phyloP scores from a whole-genome alignment of 495 filamentous ascomycete genomes.

The Darksidea phi region DNA sequence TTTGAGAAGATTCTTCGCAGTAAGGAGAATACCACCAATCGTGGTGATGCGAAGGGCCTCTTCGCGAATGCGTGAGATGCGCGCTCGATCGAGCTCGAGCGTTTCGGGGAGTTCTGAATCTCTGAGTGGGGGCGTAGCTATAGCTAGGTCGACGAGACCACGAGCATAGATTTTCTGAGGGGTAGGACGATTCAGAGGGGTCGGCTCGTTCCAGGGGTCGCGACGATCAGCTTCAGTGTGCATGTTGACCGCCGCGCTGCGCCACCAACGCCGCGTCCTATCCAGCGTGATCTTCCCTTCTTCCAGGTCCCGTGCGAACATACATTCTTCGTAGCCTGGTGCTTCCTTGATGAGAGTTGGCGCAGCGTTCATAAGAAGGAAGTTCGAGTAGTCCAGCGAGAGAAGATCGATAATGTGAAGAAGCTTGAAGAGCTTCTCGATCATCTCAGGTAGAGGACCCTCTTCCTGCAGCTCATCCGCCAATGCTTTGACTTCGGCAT shows the following conservation, averaged over 20 bases:
- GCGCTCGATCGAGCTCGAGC: slow-evolving; percentile 71
- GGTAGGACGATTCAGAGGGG: slow-evolving; percentile 51
- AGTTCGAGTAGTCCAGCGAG: slow-evolving; percentile 94
- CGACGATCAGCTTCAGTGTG: slow-evolving; percentile 68
- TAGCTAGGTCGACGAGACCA: slow-evolving; percentile 62
- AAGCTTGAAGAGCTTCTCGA: slow-evolving; percentile 77
- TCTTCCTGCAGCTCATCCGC: slow-evolving; percentile 58
- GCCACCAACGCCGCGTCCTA: slow-evolving; percentile 71
- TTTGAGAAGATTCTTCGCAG: slow-evolving; percentile 93
- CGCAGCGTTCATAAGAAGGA: slow-evolving; percentile 76
- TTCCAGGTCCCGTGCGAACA: slow-evolving; percentile 69
- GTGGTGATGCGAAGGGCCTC: slow-evolving; percentile 73
- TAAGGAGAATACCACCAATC: slow-evolving; percentile 77
- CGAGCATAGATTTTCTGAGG: slow-evolving; percentile 78
- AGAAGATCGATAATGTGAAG: slow-evolving; percentile 86
- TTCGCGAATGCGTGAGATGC: slow-evolving; percentile 64
- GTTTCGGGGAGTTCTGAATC: slow-evolving; percentile 75
- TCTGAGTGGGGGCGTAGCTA: slow-evolving; percentile 58
- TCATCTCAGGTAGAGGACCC: slow-evolving; percentile 68
- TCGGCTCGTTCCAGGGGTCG: slow-evolving; percentile 56
- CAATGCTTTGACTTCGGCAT: slow-evolving; percentile 77
- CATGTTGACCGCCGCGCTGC: slow-evolving; percentile 64
- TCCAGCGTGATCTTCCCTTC: slow-evolving; percentile 57
- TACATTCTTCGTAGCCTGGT: slow-evolving; percentile 72
- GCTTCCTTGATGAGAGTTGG: slow-evolving; percentile 80